phyloP scores from a whole-genome alignment of 1,284 basidiomycete species.

The Cutaneotrichosporon daszewskae region DNA sequence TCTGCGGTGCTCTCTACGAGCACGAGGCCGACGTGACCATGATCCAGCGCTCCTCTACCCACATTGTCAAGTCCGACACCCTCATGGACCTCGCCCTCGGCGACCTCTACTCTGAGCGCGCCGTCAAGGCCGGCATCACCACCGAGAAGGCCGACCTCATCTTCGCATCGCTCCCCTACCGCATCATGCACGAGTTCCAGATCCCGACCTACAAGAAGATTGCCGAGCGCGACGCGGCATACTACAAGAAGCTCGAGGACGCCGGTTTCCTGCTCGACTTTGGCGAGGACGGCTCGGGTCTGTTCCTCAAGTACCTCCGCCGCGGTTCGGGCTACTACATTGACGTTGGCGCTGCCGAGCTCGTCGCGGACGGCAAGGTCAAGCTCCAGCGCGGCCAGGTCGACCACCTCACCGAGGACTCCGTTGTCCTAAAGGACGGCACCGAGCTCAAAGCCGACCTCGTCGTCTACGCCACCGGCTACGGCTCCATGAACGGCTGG shows the following conservation, averaged over 20 bases:
- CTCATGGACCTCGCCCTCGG: slow-evolving; percentile 46
- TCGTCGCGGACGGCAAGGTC: slow-evolving; percentile 23
- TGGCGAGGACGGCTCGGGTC: slow-evolving; percentile 19
- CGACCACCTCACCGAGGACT: slow-evolving; percentile 16
- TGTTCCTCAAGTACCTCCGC: slow-evolving; percentile 19
- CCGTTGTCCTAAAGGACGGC: slow-evolving; percentile 12
- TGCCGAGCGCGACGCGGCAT: slow-evolving; percentile 11
- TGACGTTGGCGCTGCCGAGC: slow-evolving; percentile 19
- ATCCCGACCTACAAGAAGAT: slow-evolving; percentile 50
- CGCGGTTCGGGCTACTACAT: slow-evolving; percentile 18
- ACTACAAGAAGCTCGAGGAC: slow-evolving; percentile 12
- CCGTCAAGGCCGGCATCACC: slow-evolving; percentile 53
- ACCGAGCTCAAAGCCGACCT: slow-evolving; percentile 12
- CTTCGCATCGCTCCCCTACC: slow-evolving; percentile 49
- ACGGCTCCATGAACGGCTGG: slow-evolving; percentile 16
- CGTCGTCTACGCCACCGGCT: slow-evolving; percentile 18
- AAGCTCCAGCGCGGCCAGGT: slow-evolving; percentile 22
- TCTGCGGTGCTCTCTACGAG: slow-evolving; percentile 32
- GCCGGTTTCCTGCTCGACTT: slow-evolving; percentile 23
- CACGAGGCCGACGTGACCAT: slow-evolving; percentile 45
- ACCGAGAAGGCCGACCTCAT: slow-evolving; percentile 51
- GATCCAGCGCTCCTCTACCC: slow-evolving; percentile 51
- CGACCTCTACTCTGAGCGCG: slow-evolving; percentile 56
- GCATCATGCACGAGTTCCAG: slow-evolving; percentile 52
- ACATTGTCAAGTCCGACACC: slow-evolving; percentile 47